Evolutionary conservation across 257 asterid genomes (phyloP), one percentile per base, ranked within the genome.

Genomic region (Anisodus acutangulus): DNA sequence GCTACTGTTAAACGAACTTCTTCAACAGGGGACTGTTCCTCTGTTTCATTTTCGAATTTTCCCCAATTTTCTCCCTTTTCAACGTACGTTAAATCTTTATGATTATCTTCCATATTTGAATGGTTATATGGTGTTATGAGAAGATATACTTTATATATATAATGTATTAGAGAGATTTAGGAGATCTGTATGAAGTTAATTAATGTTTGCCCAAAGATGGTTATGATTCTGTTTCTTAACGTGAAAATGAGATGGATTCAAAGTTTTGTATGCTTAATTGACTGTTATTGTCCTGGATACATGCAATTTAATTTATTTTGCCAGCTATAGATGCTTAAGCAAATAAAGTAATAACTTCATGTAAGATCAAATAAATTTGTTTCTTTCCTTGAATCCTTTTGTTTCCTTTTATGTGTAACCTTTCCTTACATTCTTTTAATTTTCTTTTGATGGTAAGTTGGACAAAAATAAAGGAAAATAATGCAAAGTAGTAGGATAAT

Each of bases 1-100:
- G 92, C 84, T 15, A 93, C 95, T 0, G 93, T 90, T 6, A 91
- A 80, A 13, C 95, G 91, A 55, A 93, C 95, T 87, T 93, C 70
- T 69, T 93, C 97, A 3, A 92, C 60, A 0, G 93, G 90, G 13
- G 93, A 93, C 3, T 55, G 60, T 1, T 88, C 86, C 0, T 87
- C 88, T 0, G 82, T 88, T 2, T 87, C 78, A 19, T 13, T 9
- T 39, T 16, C 39, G 17, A 45, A 2, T 47, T 9, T 19, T 5
- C n/a, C 37, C 6, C n/a, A 19, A 2, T 5, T 72, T 72, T 72
- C 41, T 45, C 26, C 39, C 19, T 72, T 13, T 47, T 72, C 80
- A 19, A 57, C 15, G 7, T 57, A 41, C 6, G 45, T 6, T 41
- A 41, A 41, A 39, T 69, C 53, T 69, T 17, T 12, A 12, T 67